Percentiles rank a stretch among this genome's conserved stretches.
Conservation (phyloP, 805 yeast species). For the Candida loeiensis region DNA sequence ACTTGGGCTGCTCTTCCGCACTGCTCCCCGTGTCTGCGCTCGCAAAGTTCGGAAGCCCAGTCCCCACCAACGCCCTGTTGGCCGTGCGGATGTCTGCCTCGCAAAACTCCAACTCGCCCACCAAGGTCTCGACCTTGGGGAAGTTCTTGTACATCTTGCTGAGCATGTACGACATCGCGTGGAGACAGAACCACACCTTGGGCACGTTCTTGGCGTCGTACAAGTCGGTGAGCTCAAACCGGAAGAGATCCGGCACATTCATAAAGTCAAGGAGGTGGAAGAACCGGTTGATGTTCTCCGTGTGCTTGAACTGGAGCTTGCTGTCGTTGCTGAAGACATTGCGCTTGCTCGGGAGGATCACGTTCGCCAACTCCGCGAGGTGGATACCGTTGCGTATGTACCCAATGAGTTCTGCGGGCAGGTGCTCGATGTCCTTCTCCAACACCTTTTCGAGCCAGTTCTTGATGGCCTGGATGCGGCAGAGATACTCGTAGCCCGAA, state of each 20-base stretch:
- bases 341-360: slow-evolving; percentile 63
- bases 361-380: slow-evolving; percentile 73
- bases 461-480: slow-evolving; percentile 79
- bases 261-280: slow-evolving; percentile 65
- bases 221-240: slow-evolving; percentile 88
- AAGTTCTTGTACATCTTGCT: slow-evolving; percentile 50
- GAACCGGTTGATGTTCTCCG: slow-evolving; percentile 87
- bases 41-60: slow-evolving; percentile 72
- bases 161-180: slow-evolving; percentile 78
- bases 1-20: slow-evolving; percentile 9
- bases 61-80: slow-evolving; percentile 63
- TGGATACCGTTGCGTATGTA: slow-evolving; percentile 80
- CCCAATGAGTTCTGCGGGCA: slow-evolving; percentile 58
- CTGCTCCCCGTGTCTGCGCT: slow-evolving; percentile 33
- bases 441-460: slow-evolving; percentile 70
- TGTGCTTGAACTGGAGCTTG: slow-evolving; percentile 76
- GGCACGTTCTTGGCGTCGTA: slow-evolving; percentile 92
- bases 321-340: slow-evolving; percentile 52
- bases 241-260: slow-evolving; percentile 80
- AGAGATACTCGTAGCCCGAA: slow-evolving; percentile 61
- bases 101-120: slow-evolving; percentile 59
- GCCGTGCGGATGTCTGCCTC: slow-evolving; percentile 68
- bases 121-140: slow-evolving; percentile 59
- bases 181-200: slow-evolving; percentile 88
- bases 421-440: slow-evolving; percentile 50